Evolutionary conservation across 2,329 filamentous ascomycete genomes (phyloP).

Genomic region (Pyricularia pennisetigena): DNA sequence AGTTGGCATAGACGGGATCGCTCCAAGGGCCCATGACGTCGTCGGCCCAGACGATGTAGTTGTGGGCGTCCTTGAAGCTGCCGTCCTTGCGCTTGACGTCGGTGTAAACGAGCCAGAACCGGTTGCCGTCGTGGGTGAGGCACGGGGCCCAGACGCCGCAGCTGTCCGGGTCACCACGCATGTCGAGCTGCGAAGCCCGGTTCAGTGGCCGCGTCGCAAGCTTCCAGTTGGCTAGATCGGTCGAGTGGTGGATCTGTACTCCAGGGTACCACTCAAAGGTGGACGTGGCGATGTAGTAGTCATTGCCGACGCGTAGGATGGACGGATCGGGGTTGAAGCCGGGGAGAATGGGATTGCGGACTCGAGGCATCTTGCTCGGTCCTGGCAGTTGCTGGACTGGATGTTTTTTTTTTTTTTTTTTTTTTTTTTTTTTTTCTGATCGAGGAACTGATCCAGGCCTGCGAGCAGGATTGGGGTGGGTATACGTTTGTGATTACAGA

Average conservation of each 20-base stretch:
- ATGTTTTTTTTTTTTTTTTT: neutral
- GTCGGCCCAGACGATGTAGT: conserved; percentile 48
- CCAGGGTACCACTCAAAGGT: conserved; percentile 47
- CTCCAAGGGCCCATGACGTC: conserved; percentile 51
- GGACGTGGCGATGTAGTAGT: conserved; percentile 46
- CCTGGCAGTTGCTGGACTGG: neutral
- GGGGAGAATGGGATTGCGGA: conserved; percentile 43
- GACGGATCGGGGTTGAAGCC: conserved; percentile 47
- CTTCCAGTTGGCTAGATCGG: conserved; percentile 42
- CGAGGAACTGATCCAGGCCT: neutral
- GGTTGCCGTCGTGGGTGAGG: conserved; percentile 48
- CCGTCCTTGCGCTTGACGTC: conserved; percentile 60
- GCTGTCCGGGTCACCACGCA: conserved; percentile 36
- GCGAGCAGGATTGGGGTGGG: neutral
- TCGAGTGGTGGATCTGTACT: conserved; percentile 44
- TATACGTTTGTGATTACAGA: neutral
- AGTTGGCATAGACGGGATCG: conserved; percentile 48
- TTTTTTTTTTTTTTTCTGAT: neutral
- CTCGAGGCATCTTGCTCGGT: conserved; percentile 10
- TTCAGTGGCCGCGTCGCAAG: conserved; percentile 34
- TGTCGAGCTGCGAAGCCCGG: conserved; percentile 41
- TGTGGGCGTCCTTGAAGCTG: conserved; percentile 53
- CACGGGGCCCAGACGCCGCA: conserved; percentile 58
- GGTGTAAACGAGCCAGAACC: conserved; percentile 53
- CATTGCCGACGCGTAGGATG: conserved; percentile 37